Percentiles rank a stretch among this genome's conserved stretches.
Evolutionary conservation across 2,329 filamentous ascomycete genomes (phyloP).

Genomic region (Pseudogymnoascus sp.): DNA sequence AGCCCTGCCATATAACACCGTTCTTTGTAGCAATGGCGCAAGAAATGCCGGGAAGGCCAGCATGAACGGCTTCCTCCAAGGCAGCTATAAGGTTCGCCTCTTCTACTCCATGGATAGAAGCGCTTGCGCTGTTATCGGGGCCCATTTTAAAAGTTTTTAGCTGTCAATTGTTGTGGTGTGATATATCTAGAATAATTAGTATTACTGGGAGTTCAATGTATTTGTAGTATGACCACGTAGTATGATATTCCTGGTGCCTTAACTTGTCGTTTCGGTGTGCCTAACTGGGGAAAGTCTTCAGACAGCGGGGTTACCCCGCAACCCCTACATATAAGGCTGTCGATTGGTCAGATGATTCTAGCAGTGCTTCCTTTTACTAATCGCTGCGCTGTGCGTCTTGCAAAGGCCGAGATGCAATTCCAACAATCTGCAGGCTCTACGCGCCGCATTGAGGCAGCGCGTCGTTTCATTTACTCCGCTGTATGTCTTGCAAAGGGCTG

Average conservation of each 20-base stretch:
- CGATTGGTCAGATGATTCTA: too few relatives aligned
- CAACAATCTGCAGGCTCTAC: background rate
- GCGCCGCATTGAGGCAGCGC: background rate
- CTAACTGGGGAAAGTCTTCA: background rate
- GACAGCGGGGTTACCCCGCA: background rate
- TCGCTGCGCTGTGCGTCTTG: too few relatives aligned
- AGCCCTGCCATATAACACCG: slow-evolving; percentile 12
- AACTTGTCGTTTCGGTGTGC: background rate
- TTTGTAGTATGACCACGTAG: background rate
- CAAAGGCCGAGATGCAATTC: too few relatives aligned
- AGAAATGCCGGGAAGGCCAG: slow-evolving; percentile 13
- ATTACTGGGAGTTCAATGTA: background rate
- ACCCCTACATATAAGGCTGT: too few relatives aligned
- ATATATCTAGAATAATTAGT: background rate
- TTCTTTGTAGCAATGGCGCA: slow-evolving; percentile 13
- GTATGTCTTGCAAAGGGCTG: background rate
- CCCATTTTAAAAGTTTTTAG: background rate
- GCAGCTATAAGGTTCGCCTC: background rate
- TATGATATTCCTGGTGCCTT: background rate
- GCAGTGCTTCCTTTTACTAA: too few relatives aligned
- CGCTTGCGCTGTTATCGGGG: background rate
- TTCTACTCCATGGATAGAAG: background rate
- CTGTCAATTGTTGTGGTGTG: background rate
- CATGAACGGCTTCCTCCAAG: slow-evolving; percentile 5
- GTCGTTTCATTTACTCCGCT: background rate